Conservation (phyloP, 176 grass and related monocot genomes). For the Leersia perrieri region DNA sequence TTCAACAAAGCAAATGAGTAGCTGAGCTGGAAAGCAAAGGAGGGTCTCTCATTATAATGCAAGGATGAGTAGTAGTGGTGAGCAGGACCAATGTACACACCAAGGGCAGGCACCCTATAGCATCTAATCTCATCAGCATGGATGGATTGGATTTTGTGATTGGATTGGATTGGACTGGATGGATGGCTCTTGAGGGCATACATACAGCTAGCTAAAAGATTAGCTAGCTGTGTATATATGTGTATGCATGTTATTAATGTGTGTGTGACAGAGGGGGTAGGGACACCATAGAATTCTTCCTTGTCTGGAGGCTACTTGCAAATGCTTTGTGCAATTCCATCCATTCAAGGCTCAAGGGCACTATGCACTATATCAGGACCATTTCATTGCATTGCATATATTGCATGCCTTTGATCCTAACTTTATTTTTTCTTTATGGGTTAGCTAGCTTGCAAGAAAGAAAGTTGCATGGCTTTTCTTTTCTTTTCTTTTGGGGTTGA, state of each 20-base stretch:
- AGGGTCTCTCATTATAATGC: not conserved
- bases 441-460: not conserved
- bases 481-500: not conserved
- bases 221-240: not conserved
- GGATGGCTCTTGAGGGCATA: not conserved
- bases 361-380: constrained; percentile 33
- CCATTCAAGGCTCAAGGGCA: constrained; percentile 33
- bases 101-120: not conserved
- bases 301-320: constrained; percentile 26
- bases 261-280: not conserved
- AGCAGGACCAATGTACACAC: constrained; percentile 3
- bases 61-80: not conserved
- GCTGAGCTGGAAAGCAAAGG: constrained; percentile 46
- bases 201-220: not conserved
- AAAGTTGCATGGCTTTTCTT: not conserved
- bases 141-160: not conserved
- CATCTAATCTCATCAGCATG: not conserved
- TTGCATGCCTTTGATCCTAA: constrained; percentile 23
- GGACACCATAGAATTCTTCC: constrained; percentile 18
- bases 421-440: constrained; percentile 31
- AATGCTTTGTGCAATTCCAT: not conserved
- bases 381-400: constrained; percentile 28
- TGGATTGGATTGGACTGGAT: not conserved
- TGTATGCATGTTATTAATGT: not conserved
- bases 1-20: constrained; percentile 48